phyloP scores from a whole-genome alignment of 1,284 basidiomycete genomes.

The Volvariella volvacea region DNA sequence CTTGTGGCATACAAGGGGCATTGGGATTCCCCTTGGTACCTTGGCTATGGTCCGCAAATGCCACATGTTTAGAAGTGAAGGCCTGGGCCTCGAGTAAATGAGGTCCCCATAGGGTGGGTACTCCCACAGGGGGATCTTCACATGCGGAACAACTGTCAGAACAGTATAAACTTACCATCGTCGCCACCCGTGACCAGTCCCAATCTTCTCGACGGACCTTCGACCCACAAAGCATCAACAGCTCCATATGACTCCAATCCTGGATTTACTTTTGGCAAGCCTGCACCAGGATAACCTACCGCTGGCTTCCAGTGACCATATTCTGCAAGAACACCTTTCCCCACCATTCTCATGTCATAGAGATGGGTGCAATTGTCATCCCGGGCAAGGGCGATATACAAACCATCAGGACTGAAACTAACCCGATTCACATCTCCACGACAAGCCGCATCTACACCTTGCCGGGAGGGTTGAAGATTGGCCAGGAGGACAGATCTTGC shows the following conservation, averaged over 20 bases:
- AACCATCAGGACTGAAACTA: constrained; percentile 52
- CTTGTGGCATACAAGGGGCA: no score
- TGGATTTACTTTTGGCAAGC: constrained; percentile 24
- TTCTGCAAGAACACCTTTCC: constrained; percentile 34
- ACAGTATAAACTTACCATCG: constrained; percentile 58
- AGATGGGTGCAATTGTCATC: constrained; percentile 54
- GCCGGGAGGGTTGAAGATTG: no score
- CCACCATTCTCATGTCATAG: constrained; percentile 54
- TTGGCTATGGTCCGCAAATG: no score
- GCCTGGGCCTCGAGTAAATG: background rate
- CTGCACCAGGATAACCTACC: constrained; percentile 6
- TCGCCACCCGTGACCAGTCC: constrained; percentile 56
- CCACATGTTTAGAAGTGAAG: background rate
- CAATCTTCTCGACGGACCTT: constrained; percentile 29
- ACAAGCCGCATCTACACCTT: constrained; percentile 2
- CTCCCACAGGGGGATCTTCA: no score
- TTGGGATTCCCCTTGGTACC: no score
- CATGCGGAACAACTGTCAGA: no score
- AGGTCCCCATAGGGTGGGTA: no score
- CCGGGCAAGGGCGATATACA: constrained; percentile 53
- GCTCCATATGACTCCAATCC: constrained; percentile 40
- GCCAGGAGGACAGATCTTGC: constrained; percentile 19
- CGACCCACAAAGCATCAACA: constrained; percentile 49
- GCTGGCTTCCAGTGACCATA: constrained; percentile 35
- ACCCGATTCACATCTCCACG: constrained; percentile 43